Evolutionary conservation across 768 basidiomycete species (phyloP).

Genomic region (Suillus tomentosus): DNA sequence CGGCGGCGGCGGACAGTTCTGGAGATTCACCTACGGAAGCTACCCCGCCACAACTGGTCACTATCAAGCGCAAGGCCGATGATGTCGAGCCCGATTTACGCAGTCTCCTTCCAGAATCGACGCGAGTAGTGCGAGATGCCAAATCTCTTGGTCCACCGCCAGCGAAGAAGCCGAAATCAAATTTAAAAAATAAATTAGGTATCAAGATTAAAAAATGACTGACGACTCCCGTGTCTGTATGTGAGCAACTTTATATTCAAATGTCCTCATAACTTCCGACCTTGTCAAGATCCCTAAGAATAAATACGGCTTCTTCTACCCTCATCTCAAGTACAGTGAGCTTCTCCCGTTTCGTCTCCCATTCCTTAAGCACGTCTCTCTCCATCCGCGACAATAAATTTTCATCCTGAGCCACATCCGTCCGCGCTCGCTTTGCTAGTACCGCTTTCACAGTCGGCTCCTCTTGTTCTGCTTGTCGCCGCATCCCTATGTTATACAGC

Average conservation of each 20-base stretch:
- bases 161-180: constrained; percentile 64
- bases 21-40: constrained; percentile 23
- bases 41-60: constrained; percentile 43
- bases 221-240: too few relatives aligned
- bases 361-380: constrained; percentile 68
- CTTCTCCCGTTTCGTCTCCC: constrained; percentile 75
- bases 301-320: constrained; percentile 87
- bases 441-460: constrained; percentile 66
- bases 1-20: constrained; percentile 26
- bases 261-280: constrained; percentile 50
- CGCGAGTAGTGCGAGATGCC: constrained; percentile 56
- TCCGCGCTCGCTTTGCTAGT: constrained; percentile 78
- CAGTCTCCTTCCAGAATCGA: constrained; percentile 66
- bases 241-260: constrained; percentile 13
- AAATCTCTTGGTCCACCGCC: constrained; percentile 44
- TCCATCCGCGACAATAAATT: constrained; percentile 72
- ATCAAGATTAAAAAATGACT: constrained; percentile 49
- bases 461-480: constrained; percentile 74
- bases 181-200: constrained; percentile 64
- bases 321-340: constrained; percentile 80
- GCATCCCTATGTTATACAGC: constrained; percentile 78
- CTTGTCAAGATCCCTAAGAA: constrained; percentile 76
- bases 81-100: constrained; percentile 73
- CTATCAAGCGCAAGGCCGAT: constrained; percentile 87
- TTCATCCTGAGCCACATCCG: constrained; percentile 81